Evolutionary conservation across 1,139 yeast species (phyloP).

Genomic region (Zhuliangozyma blackwelliae): DNA sequence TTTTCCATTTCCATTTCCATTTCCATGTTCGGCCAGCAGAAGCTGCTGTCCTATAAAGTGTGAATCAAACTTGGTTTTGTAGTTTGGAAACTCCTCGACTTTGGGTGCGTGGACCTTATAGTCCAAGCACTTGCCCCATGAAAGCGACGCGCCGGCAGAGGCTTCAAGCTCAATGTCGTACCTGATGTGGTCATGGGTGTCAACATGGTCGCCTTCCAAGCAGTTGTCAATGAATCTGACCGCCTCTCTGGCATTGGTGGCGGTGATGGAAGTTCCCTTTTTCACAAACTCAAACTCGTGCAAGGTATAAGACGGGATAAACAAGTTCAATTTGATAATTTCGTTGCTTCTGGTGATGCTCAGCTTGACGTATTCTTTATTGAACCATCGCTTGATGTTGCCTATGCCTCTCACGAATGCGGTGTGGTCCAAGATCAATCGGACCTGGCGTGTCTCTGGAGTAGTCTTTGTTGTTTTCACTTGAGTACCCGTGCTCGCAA

Average conservation of each 20-base stretch:
- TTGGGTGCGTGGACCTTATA: slow-evolving; percentile 43
- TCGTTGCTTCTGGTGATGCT: slow-evolving; percentile 15
- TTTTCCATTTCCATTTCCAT: not conserved
- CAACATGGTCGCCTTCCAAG: slow-evolving; percentile 14
- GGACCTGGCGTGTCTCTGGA: slow-evolving; percentile 2
- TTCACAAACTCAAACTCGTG: slow-evolving; percentile 54
- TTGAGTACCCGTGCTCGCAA: too few species aligned
- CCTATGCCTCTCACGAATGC: slow-evolving; percentile 59
- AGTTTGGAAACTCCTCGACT: slow-evolving; percentile 44
- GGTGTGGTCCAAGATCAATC: slow-evolving; percentile 52
- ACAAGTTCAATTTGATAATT: slow-evolving; percentile 25
- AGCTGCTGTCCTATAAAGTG: slow-evolving; percentile 15
- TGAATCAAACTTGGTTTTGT: slow-evolving; percentile 34
- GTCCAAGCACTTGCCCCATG: slow-evolving; percentile 46
- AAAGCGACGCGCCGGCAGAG: slow-evolving; percentile 42
- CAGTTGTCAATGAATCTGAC: slow-evolving; percentile 48
- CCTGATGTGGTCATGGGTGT: slow-evolving; percentile 7
- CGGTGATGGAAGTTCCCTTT: slow-evolving; percentile 50
- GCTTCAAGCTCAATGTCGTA: slow-evolving; percentile 28
- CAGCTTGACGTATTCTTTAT: slow-evolving; percentile 29
- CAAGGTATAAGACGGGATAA: slow-evolving; percentile 52
- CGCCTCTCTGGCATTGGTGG: slow-evolving; percentile 56
- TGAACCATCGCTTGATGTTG: slow-evolving; percentile 54
- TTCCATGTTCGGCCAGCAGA: not conserved
- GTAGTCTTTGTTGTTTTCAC: not conserved